These are phyloP conservation scores for Scutellaria baicalensis DNA, from an alignment of 257 asterid genomes.

Conservation along the genomic window DNA sequence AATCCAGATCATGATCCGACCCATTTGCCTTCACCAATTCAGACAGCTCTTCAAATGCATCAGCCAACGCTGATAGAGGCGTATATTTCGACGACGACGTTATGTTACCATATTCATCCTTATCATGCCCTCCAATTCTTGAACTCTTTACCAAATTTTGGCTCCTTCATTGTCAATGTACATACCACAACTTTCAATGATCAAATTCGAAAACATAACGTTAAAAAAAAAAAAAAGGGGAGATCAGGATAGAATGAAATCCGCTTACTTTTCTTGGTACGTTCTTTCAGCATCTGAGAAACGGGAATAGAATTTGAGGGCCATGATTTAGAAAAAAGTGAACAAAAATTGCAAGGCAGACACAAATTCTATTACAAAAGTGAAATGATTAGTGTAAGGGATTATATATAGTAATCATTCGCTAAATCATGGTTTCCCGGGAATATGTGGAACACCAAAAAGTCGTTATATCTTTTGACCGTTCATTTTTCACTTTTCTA, in stretches of 20 bases:
- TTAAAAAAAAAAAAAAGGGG: neutral
- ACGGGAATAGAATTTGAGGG: constrained; percentile 43
- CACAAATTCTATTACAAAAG: neutral
- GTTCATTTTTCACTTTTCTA: neutral
- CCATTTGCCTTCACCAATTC: constrained; percentile 32
- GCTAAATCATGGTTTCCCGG: neutral
- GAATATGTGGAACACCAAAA: neutral
- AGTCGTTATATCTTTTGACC: constrained; percentile 16
- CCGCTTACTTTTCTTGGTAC: constrained; percentile 35
- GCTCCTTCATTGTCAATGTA: constrained; percentile 32
- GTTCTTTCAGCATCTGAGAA: constrained; percentile 32
- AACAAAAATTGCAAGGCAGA: neutral
- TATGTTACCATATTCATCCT: constrained; percentile 30
- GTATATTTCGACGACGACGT: constrained; percentile 25
- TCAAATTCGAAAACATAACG: no score
- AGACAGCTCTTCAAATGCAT: constrained; percentile 77
- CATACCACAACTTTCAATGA: neutral
- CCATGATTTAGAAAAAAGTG: constrained; percentile 23
- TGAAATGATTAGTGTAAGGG: constrained; percentile 9
- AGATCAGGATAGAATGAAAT: neutral
- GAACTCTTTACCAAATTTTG: constrained; percentile 6
- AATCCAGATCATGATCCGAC: constrained; percentile 39
- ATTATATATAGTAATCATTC: no score
- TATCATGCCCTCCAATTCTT: constrained; percentile 29
- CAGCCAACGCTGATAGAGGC: constrained; percentile 74